Conservation (phyloP, 139 green algal species). For the Tetradesmus lagerheimii region DNA sequence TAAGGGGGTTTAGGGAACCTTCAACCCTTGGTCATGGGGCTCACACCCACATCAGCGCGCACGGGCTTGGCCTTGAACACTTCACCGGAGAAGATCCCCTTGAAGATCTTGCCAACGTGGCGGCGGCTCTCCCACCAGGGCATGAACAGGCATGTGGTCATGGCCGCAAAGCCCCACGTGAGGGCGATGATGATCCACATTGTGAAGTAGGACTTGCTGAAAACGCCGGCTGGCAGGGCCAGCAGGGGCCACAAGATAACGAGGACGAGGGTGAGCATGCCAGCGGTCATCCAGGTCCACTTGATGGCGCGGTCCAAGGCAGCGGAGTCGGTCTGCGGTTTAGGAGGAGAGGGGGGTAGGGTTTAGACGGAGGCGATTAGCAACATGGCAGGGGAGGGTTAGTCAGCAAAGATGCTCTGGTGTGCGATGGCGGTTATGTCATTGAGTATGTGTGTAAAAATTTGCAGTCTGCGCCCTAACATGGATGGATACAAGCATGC, state of each 20-base stretch:
- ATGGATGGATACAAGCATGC: no score
- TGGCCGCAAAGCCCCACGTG: slow-evolving; percentile 75
- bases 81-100: background rate
- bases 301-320: slow-evolving; percentile 37
- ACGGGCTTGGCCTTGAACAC: background rate
- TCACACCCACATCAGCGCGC: background rate
- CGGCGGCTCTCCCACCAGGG: slow-evolving; percentile 74
- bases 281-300: slow-evolving; percentile 66
- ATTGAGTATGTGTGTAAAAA: no score
- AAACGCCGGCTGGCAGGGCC: slow-evolving; percentile 74
- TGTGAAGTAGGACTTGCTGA: slow-evolving; percentile 58
- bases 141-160: slow-evolving; percentile 68
- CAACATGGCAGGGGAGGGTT: background rate
- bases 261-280: slow-evolving; percentile 71
- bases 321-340: slow-evolving; percentile 1
- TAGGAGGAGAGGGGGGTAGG: background rate
- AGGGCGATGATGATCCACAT: slow-evolving; percentile 80
- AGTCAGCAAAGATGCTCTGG: no score
- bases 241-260: slow-evolving; percentile 79
- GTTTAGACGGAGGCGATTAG: background rate
- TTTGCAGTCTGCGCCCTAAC: no score
- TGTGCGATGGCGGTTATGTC: no score
- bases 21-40: background rate
- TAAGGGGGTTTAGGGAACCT: no score
- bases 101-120: slow-evolving; percentile 52